phyloP scores from a whole-genome alignment of 495 filamentous ascomycete genomes.

The Pyrenopolyporus hunteri region DNA sequence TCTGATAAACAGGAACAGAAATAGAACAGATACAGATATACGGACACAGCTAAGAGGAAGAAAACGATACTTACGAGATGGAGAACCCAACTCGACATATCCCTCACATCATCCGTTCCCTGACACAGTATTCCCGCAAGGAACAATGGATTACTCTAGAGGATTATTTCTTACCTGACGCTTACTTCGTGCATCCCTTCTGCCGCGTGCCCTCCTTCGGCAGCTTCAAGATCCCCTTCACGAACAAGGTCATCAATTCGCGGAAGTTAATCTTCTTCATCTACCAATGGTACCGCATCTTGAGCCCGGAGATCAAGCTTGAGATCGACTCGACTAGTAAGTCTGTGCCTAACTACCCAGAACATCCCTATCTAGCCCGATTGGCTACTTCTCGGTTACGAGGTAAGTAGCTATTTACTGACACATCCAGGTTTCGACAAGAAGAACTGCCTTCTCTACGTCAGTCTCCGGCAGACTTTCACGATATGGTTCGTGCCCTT shows the following conservation, averaged over 20 bases:
- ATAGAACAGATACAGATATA: too few species aligned
- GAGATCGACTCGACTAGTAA: conserved; percentile 71
- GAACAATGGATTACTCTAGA: conserved; percentile 68
- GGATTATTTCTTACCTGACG: conserved; percentile 70
- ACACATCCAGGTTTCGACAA: conserved; percentile 68
- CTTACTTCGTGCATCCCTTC: conserved; percentile 80
- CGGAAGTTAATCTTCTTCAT: conserved; percentile 69
- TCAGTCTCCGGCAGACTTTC: conserved; percentile 73
- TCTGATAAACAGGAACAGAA: too few species aligned
- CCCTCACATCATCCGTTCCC: conserved; percentile 63
- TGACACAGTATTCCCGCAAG: conserved; percentile 68
- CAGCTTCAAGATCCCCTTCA: conserved; percentile 47
- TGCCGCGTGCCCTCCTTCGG: conserved; percentile 70
- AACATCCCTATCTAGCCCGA: neutral
- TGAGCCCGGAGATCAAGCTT: conserved; percentile 76
- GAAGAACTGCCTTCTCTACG: conserved; percentile 67
- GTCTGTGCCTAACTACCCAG: conserved; percentile 16
- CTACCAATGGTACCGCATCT: conserved; percentile 86
- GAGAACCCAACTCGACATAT: conserved; percentile 49
- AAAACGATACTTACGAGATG: too few species aligned
- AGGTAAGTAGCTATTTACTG: neutral
- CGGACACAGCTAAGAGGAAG: too few species aligned
- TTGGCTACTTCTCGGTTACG: neutral
- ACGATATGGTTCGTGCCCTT: conserved; percentile 78
- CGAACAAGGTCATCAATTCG: conserved; percentile 56